Base-by-base conservation (phyloP, 2,329 filamentous ascomycete species). In the Penicillium sp. region DNA sequence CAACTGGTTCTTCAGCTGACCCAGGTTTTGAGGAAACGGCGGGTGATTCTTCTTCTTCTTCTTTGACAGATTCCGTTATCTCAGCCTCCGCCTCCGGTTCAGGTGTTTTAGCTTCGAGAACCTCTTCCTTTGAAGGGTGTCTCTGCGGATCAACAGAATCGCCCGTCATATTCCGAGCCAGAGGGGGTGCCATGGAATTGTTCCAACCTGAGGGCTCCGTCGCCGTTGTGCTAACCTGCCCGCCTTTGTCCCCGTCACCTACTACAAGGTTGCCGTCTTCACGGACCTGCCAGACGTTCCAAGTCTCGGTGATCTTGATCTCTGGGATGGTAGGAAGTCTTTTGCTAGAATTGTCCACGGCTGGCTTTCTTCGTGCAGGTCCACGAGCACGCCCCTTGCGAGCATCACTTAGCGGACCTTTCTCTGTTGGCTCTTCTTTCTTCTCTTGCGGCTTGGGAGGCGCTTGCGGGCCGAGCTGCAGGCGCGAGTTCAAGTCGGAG, bases 351-450 rank as follows among this genome's bases (percentile, higher is more conserved):
- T 88, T 86, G 26, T 90, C 87, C 23, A 78, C 81, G 17, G 85
- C 85, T 21, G 87, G 85, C 72, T 87, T 89, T 73, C 93, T 86
- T 67, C 93, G 86, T 68, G 92, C 89, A 17, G 95, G 95, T 11
- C 95, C 95, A 67, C 92, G 89, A 23, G 95, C 95, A 67, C 95
- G 86, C 26, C 93, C 88, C 81, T 98, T 98, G 67, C 95, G 87
- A 41, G 93, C 93, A 82, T 99, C 95, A 23, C 85, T 84, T 29
- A 99, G 82, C n/a, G 93, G 93, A 11, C 85, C 88, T 76, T 92
- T 92, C 71, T 93, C 88, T 62, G 86, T 87, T 63, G 86, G 83
- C 35, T 84, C 83, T 2, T 87, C 83, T 15, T 82, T 79, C 46
- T 84, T 80, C 66, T 93, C 90, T 71, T 91, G 89, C 67, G 91